Conservation (phyloP, 305 asterid species). For the Salvia sclarea region DNA sequence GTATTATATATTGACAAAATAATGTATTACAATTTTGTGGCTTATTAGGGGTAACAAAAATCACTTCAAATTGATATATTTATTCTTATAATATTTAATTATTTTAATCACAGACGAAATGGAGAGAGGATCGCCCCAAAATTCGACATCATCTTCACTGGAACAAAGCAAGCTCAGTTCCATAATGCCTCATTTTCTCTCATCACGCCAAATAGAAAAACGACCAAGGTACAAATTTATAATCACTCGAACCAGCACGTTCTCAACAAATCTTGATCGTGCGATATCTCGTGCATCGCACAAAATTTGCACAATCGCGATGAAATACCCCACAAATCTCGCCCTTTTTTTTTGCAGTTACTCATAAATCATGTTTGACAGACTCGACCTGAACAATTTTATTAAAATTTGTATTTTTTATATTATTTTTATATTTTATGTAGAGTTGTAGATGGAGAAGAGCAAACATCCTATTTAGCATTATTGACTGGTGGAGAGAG, state of each 20-base stretch:
- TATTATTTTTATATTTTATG: neutral
- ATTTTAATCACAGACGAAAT: neutral
- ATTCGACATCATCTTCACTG: constrained; percentile 2
- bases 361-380: neutral
- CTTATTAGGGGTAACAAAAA: too few relatives aligned
- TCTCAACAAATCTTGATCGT: neutral
- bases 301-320: neutral
- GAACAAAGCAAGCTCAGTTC: constrained; percentile 6
- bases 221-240: neutral
- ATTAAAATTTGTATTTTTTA: neutral
- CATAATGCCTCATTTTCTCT: neutral
- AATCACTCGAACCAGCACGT: neutral
- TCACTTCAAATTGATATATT: too few relatives aligned
- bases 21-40: too few relatives aligned
- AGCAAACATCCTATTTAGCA: constrained; percentile 5
- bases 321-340: neutral
- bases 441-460: constrained; percentile 18
- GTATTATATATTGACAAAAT: too few relatives aligned
- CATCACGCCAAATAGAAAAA: neutral
- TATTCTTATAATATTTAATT: neutral
- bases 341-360: neutral
- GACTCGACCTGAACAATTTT: neutral
- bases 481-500: constrained; percentile 2
- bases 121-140: constrained; percentile 7
- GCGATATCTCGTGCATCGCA: neutral